Evolutionary conservation across 805 yeast genomes (phyloP), one percentile per base, ranked within the genome.

Genomic region (Saturnispora halmiae): DNA sequence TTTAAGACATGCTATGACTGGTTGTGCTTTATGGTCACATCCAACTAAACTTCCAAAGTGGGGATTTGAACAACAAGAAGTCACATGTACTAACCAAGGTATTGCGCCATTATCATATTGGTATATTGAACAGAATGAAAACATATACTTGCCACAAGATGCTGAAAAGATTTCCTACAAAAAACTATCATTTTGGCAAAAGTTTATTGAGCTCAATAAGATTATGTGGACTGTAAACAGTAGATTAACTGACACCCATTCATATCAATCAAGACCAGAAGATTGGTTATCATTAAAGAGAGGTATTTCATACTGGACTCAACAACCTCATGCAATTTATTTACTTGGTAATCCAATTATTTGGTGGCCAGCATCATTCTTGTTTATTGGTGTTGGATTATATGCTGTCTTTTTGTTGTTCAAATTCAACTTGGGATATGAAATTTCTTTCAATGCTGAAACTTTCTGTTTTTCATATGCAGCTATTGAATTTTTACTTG

Each of bases 31-130:
- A 51, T 83, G 82, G 59, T 79, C 92, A n/a, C 81, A 77, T 49
- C 79, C 74, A 43, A 75, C 72, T 11, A 80, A 80, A 56, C 69
- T 83, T 53, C 94, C 94, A 46, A 75, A 73, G 39, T 82, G 92
- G 88, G 94, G 82, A 1, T 80, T 77, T 50, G 82, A 77, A 46
- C 94, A 83, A 60, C 88, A 79, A 59, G 94, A 83, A 64, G 94
- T 83, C 40, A 76, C 88, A 3, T 73, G 88, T 65, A 86, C 94
- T 28, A 60, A 72, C 15, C 81, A 76, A 51, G 92, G 88, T 59
- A 66, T 69, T 41, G 63, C 73, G 42, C 66, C 72, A 14, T 69
- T 78, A 51, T 66, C 78, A 27, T 66, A 73, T 48, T 83, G 90
- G 90, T 78, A 80, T 60, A 65, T 83, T 51, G 94, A 83, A 63